These are phyloP conservation scores for Schizonepeta tenuifolia DNA, from an alignment of 257 asterid genomes.

Conservation along the genomic window DNA sequence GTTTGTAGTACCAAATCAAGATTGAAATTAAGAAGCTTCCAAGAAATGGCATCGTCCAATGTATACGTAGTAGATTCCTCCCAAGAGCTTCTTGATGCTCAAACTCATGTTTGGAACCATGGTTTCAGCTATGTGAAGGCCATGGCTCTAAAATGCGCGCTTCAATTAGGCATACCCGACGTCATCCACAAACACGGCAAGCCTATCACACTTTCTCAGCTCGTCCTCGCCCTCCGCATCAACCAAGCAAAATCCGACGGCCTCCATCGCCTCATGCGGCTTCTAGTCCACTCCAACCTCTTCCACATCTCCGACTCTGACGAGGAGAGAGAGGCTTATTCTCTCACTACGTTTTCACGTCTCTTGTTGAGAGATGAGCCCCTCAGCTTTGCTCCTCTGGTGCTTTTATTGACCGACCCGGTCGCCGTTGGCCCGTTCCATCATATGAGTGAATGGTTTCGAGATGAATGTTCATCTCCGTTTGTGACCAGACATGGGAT, in stretches of 20 bases:
- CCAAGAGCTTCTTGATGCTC: not conserved
- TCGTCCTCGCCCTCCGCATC: not conserved
- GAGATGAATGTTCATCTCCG: not conserved
- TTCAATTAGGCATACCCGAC: not conserved
- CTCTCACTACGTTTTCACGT: not conserved
- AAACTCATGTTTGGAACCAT: not conserved
- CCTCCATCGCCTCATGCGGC: not conserved
- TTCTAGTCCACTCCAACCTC: not conserved
- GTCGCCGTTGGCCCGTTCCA: not conserved
- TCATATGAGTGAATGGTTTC: not conserved
- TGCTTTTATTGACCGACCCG: not conserved
- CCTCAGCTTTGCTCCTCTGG: not conserved
- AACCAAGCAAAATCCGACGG: not conserved
- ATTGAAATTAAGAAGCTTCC: too few relatives aligned
- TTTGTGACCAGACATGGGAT: not conserved
- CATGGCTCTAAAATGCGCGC: not conserved
- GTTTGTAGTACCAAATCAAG: too few relatives aligned
- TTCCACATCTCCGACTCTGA: not conserved
- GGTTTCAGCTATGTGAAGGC: not conserved
- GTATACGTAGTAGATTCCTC: not conserved
- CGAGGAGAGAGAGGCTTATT: not conserved
- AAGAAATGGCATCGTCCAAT: not conserved
- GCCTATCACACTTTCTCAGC: not conserved
- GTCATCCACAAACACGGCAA: not conserved
- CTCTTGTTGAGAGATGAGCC: not conserved